Evolutionary conservation across 148 eudicot genomes (phyloP).

Genomic region (Limonium bicolor): DNA sequence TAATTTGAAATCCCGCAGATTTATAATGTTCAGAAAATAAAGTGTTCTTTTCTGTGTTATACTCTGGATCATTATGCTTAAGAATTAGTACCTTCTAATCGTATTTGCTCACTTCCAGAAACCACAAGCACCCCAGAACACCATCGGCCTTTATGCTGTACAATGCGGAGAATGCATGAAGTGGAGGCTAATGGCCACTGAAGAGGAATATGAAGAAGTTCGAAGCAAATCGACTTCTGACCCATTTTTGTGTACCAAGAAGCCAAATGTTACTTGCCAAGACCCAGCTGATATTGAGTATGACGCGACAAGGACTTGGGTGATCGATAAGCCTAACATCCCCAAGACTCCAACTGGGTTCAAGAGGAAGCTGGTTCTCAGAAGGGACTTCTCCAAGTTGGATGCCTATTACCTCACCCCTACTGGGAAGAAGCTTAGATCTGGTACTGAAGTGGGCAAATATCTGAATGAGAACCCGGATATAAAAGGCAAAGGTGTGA

Average conservation of each 20-base stretch:
- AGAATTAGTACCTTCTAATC: no score
- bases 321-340: conserved; percentile 53
- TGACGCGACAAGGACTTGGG: conserved; percentile 54
- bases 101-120: no score
- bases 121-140: conserved; percentile 11
- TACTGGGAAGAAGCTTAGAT: conserved; percentile 32
- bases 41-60: no score
- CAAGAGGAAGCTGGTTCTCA: conserved; percentile 34
- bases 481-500: conserved; percentile 16
- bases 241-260: conserved; percentile 59
- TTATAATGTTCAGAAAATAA: no score
- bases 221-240: conserved; percentile 44
- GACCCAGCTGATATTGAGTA: conserved; percentile 66
- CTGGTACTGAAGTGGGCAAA: conserved; percentile 21
- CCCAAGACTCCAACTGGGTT: conserved; percentile 72
- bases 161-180: conserved; percentile 68
- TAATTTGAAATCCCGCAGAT: no score
- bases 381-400: conserved; percentile 54
- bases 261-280: conserved; percentile 28
- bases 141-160: conserved; percentile 32
- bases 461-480: conserved; percentile 40
- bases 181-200: conserved; percentile 54
- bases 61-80: no score
- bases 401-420: conserved; percentile 55
- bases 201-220: conserved; percentile 56